A percentile compares a stretch with the other conserved stretches of the same genome.
Conservation (phyloP, 306 rosid genomes). For the Acacia confusa region DNA sequence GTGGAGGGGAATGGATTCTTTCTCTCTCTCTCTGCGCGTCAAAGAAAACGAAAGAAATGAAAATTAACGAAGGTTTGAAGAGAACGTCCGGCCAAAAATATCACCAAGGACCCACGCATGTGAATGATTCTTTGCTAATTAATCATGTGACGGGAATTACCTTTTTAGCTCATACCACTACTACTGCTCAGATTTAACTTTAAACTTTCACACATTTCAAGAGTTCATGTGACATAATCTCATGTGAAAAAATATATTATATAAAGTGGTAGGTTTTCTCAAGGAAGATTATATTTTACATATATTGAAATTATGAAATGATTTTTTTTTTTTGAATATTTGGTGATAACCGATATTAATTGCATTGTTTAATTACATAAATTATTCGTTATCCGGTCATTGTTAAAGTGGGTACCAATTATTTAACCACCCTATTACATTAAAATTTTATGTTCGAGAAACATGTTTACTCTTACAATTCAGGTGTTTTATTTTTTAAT, state of each 20-base stretch:
- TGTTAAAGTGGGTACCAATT: background rate
- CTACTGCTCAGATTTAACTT: background rate
- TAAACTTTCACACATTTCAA: background rate
- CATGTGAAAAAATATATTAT: background rate
- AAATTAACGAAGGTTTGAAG: conserved; percentile 4
- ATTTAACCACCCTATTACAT: background rate
- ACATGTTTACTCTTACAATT: background rate
- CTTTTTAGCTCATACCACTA: background rate
- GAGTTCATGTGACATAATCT: background rate
- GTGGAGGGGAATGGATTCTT: background rate
- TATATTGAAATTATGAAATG: background rate
- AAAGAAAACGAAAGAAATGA: background rate
- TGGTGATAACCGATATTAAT: background rate
- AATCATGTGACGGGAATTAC: conserved; percentile 8
- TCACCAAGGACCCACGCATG: conserved; percentile 29
- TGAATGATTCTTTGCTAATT: conserved; percentile 14
- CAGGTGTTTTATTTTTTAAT: background rate
- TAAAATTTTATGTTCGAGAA: background rate
- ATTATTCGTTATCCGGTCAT: background rate
- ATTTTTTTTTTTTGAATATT: background rate
- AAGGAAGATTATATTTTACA: background rate
- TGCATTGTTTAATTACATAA: background rate
- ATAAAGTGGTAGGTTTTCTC: background rate
- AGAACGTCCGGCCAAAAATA: conserved; percentile 25
- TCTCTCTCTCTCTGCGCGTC: background rate